Conservation (phyloP, 2,329 filamentous ascomycete species). For the Colletotrichum theobromicola region DNA sequence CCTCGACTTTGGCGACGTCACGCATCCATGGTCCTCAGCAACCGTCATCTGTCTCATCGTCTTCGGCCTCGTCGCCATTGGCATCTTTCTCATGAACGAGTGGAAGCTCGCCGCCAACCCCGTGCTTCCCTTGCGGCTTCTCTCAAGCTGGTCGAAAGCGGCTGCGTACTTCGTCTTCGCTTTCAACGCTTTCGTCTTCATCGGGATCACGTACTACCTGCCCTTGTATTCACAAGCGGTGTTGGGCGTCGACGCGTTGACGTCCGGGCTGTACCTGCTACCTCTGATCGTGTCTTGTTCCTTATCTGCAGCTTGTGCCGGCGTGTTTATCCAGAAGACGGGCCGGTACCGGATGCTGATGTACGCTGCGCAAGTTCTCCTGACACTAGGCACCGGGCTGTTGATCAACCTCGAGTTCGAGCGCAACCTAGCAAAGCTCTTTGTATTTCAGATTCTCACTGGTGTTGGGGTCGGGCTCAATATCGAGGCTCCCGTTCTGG, state of each 20-base stretch:
- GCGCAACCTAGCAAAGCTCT: conserved; percentile 59
- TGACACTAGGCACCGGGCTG: conserved; percentile 69
- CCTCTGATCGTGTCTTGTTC: conserved; percentile 30
- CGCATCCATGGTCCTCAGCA: conserved; percentile 73
- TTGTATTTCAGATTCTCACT: conserved; percentile 66
- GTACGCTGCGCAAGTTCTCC: conserved; percentile 60
- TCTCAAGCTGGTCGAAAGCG: conserved; percentile 60
- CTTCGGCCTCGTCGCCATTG: conserved; percentile 39
- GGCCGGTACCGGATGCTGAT: conserved; percentile 70
- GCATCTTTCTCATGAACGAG: conserved; percentile 41
- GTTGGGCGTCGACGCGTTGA: conserved; percentile 31
- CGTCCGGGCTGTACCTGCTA: conserved; percentile 38
- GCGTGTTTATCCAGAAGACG: conserved; percentile 59
- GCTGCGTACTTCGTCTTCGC: conserved; percentile 68
- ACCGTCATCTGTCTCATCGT: conserved; percentile 39
- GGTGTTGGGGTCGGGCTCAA: conserved; percentile 71
- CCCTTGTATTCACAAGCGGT: conserved; percentile 54
- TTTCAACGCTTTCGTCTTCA: conserved; percentile 74
- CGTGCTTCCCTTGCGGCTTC: conserved; percentile 43
- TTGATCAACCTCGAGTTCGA: conserved; percentile 66
- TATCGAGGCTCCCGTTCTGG: conserved; percentile 73
- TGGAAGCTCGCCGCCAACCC: conserved; percentile 29
- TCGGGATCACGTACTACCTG: conserved; percentile 58
- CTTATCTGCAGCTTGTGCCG: conserved; percentile 22
- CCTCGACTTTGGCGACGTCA: conserved; percentile 56